Evolutionary conservation across 768 basidiomycete species (phyloP).

Genomic region (Pleurotus citrinopileatus): DNA sequence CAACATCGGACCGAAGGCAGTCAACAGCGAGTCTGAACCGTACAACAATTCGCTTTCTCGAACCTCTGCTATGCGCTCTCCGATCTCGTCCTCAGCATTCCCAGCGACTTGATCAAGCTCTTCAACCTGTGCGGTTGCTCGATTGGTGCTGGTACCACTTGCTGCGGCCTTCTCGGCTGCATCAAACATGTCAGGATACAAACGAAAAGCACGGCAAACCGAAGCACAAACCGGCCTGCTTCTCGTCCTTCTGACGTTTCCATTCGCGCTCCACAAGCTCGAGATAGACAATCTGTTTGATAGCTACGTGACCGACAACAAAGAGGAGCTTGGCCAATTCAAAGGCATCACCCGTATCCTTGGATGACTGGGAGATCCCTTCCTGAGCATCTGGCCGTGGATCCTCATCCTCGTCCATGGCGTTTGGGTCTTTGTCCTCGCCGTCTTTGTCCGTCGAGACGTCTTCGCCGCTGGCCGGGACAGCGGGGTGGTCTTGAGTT

Average conservation of each 20-base stretch:
- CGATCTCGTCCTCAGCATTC: conserved; percentile 97
- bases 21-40: conserved; percentile 76
- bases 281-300: conserved; percentile 96
- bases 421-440: conserved; percentile 38
- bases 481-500: conserved; percentile 19
- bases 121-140: conserved; percentile 60
- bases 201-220: not conserved
- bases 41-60: conserved; percentile 88
- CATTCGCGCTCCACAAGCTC: conserved; percentile 95
- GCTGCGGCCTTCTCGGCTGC: conserved; percentile 60
- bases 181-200: not conserved
- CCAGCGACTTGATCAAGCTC: conserved; percentile 97
- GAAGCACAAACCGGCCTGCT: conserved; percentile 65
- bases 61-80: conserved; percentile 81
- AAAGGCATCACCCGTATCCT: conserved; percentile 79
- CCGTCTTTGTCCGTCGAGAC: conserved; percentile 11
- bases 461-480: conserved; percentile 14
- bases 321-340: conserved; percentile 92
- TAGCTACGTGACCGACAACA: conserved; percentile 93
- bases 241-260: conserved; percentile 94
- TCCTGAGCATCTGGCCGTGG: conserved; percentile 27
- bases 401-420: conserved; percentile 55
- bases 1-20: conserved; percentile 86
- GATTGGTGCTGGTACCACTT: conserved; percentile 29
- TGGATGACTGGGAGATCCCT: conserved; percentile 13